Evolutionary conservation across 352 stramenopile species (phyloP).

Genomic region (Pythium myriotylum): DNA sequence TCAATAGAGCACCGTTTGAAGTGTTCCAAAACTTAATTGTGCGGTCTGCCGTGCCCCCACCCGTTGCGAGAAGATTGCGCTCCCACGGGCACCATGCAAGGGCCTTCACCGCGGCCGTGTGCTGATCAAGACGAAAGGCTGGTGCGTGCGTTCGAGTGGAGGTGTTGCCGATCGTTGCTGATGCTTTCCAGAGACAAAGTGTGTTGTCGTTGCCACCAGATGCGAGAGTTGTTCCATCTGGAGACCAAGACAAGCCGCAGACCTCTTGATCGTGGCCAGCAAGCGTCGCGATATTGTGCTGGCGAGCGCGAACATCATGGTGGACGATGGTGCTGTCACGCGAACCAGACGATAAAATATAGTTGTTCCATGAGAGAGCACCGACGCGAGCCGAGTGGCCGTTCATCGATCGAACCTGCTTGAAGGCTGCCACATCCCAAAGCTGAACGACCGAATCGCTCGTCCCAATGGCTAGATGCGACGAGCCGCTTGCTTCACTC

Average conservation of each 20-base stretch:
- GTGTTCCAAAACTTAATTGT: conserved; percentile 99
- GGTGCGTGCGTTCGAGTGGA: conserved; percentile 56
- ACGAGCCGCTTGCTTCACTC: conserved; percentile 86
- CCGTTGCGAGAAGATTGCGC: conserved; percentile 95
- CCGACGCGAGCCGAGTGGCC: conserved; percentile 94
- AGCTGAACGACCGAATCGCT: conserved; percentile 94
- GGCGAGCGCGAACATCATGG: conserved; percentile 65
- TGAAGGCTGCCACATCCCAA: conserved; percentile 94
- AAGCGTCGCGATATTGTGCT: conserved; percentile 92
- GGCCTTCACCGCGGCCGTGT: conserved; percentile 97
- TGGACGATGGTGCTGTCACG: conserved; percentile 94
- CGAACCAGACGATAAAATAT: conserved; percentile 92
- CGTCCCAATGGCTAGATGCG: conserved; percentile 95
- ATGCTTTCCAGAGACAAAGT: conserved; percentile 95
- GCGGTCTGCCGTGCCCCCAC: conserved; percentile 97
- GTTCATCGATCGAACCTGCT: conserved; percentile 92
- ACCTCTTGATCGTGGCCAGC: conserved; percentile 96
- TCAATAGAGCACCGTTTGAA: conserved; percentile 92
- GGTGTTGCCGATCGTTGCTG: conserved; percentile 71
- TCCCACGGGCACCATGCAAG: conserved; percentile 99
- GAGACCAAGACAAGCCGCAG: conserved; percentile 97
- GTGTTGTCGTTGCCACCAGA: conserved; percentile 98
- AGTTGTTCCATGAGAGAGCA: conserved; percentile 96
- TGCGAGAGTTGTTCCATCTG: conserved; percentile 94
- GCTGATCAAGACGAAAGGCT: conserved; percentile 92